Conservation (phyloP, 2,329 filamentous ascomycete genomes). For the Trichoderma guizhouense region DNA sequence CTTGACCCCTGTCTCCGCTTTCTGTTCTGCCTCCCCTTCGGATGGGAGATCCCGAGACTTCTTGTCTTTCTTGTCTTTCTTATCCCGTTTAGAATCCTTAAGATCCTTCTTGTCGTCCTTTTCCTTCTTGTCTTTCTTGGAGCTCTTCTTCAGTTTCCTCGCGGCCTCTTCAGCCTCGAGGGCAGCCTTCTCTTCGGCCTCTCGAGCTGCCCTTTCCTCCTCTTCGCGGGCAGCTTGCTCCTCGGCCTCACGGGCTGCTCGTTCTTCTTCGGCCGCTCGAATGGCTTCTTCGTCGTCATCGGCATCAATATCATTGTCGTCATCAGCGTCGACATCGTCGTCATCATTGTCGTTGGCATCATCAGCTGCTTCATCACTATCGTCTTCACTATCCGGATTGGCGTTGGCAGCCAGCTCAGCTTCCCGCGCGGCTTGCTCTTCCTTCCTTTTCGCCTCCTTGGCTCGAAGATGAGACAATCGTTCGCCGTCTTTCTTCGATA, state of each 20-base stretch:
- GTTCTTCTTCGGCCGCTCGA: constrained; percentile 22
- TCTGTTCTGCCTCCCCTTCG: constrained; percentile 18
- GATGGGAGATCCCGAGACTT: constrained; percentile 24
- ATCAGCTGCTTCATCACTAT: constrained; percentile 23
- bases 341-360: constrained; percentile 30
- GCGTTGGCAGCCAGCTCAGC: constrained; percentile 14
- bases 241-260: constrained; percentile 20
- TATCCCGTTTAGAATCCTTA: constrained; percentile 22
- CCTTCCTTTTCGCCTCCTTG: neutral
- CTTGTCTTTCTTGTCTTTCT: constrained; percentile 26
- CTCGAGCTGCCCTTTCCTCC: constrained; percentile 23
- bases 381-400: neutral
- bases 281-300: constrained; percentile 23
- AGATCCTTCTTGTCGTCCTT: constrained; percentile 42
- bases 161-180: constrained; percentile 24
- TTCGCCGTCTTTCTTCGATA: constrained; percentile 6
- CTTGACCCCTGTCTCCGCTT: constrained; percentile 16
- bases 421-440: constrained; percentile 20
- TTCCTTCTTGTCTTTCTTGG: constrained; percentile 31
- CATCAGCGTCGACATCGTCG: constrained; percentile 23
- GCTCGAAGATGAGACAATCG: neutral
- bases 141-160: constrained; percentile 43
- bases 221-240: constrained; percentile 22
- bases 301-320: constrained; percentile 28
- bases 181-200: constrained; percentile 27